A percentile compares a stretch with the other conserved stretches of the same genome.
Evolutionary conservation across 306 rosid species (phyloP).

Genomic region (Hippophae gyantsensis): DNA sequence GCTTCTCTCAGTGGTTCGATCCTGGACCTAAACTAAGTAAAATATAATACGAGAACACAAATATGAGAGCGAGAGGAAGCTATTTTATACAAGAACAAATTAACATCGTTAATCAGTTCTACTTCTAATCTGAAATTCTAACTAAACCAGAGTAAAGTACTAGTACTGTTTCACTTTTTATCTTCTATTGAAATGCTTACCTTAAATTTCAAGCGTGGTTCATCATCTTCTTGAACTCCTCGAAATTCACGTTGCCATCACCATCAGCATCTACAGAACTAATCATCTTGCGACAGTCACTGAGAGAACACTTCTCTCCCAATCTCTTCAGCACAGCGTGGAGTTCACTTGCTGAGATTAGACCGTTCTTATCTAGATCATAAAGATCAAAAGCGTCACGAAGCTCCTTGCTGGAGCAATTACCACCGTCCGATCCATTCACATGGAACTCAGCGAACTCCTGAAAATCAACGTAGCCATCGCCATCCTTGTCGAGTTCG

Average conservation of each 20-base stretch:
- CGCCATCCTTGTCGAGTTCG: conserved; percentile 70
- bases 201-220: conserved; percentile 17
- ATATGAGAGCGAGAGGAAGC: no score
- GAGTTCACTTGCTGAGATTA: conserved; percentile 62
- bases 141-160: no score
- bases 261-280: conserved; percentile 80
- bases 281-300: conserved; percentile 69
- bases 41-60: no score
- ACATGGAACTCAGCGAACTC: conserved; percentile 66
- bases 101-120: no score
- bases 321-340: conserved; percentile 56
- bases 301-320: conserved; percentile 69
- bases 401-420: conserved; percentile 40
- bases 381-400: conserved; percentile 80
- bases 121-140: no score
- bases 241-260: conserved; percentile 76
- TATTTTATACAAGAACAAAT: no score
- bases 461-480: conserved; percentile 63
- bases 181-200: no score
- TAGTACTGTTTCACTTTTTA: no score
- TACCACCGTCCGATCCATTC: conserved; percentile 9
- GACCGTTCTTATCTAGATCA: conserved; percentile 82
- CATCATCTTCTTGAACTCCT: conserved; percentile 98
- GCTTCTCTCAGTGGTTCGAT: no score
- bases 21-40: no score